Base-by-base conservation (phyloP, 768 basidiomycete species). In the Amanita muscaria region DNA sequence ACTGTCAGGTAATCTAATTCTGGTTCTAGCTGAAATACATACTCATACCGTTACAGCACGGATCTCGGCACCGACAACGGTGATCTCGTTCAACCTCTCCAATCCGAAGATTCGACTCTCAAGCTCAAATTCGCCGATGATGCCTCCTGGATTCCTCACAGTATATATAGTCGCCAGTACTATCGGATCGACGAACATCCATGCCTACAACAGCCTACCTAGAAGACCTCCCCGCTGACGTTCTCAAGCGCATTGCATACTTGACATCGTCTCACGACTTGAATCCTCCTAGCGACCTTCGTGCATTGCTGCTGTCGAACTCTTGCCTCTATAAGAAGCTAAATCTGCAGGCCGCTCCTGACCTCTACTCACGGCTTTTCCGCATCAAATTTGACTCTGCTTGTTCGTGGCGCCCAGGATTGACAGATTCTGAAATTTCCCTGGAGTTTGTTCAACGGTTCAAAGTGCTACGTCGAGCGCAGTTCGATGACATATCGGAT, bases 301-400 rank as follows among this genome's bases (percentile, higher is more conserved):
- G 67, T 24, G 54, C 59, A 7, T 64, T 84, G 27, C 54, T 73
- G 39, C 57, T 71, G 46, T 71, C 74, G 15, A 72, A 62, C 47
- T 69, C 70, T 0, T 54, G 60, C 2, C 51, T 81, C 19, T 59
- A 77, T 41, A 56, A 56, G 30, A 59, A 64, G 6, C 67, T 83
- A 23, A 64, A 64, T 47, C 46, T 70, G 35, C 54, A 55, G 15
- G 47, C 60, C 22, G 68, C 69, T 34, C 75, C 80, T 2, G 69
- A 76, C 46, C 66, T 81, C 34, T 80, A 79, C 53, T 77, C 77
- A 30, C 60, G 62, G 49, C 66, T 81, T 11, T 83, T 76, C 55
- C 64, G 61, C 7, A 55, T 57, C 29, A 70, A 64, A 49, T 81
- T 81, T 48, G 76, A 79, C 53, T 50, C 59, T 21, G 51, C 35